A percentile compares a stretch with the other conserved stretches of the same genome.
Evolutionary conservation across 163 green algal genomes (phyloP).

Genomic region (Chlamydomonas reinhardtii): DNA sequence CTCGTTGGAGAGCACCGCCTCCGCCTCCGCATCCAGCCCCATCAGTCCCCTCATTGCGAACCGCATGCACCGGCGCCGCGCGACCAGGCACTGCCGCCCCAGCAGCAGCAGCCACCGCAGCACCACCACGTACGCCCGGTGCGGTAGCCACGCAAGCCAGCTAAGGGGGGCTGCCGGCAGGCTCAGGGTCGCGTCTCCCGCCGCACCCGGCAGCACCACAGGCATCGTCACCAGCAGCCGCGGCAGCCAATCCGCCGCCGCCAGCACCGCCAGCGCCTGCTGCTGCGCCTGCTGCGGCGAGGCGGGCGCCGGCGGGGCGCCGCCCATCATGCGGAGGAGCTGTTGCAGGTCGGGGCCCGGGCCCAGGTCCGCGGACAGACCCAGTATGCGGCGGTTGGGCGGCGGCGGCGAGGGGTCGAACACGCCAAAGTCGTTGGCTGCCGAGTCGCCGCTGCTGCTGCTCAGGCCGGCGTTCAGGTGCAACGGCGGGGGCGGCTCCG

Average conservation of each 20-base stretch:
- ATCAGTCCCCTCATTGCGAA: too few species aligned
- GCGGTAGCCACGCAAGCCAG: background rate
- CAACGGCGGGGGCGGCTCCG: too few species aligned
- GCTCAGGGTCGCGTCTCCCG: background rate
- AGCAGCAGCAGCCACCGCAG: conserved; percentile 11
- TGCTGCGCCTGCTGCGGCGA: background rate
- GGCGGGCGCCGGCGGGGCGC: background rate
- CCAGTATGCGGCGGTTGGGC: too few species aligned
- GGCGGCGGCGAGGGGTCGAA: too few species aligned
- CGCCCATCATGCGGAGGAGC: background rate
- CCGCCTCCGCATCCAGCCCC: too few species aligned
- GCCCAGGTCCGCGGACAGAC: too few species aligned
- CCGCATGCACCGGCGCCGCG: background rate
- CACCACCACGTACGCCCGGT: conserved; percentile 9
- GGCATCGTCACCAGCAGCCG: background rate
- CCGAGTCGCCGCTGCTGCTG: too few species aligned
- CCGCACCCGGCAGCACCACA: background rate
- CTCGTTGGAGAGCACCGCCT: too few species aligned
- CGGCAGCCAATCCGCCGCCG: conserved; percentile 4
- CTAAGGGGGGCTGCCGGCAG: too few species aligned
- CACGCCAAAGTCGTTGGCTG: too few species aligned
- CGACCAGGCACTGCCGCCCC: conserved; percentile 6
- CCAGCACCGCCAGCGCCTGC: background rate
- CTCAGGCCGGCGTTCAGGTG: too few species aligned
- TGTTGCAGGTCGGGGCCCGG: background rate